Base-by-base conservation (phyloP, 306 rosid species). In the Herpetospermum pedunculosum region DNA sequence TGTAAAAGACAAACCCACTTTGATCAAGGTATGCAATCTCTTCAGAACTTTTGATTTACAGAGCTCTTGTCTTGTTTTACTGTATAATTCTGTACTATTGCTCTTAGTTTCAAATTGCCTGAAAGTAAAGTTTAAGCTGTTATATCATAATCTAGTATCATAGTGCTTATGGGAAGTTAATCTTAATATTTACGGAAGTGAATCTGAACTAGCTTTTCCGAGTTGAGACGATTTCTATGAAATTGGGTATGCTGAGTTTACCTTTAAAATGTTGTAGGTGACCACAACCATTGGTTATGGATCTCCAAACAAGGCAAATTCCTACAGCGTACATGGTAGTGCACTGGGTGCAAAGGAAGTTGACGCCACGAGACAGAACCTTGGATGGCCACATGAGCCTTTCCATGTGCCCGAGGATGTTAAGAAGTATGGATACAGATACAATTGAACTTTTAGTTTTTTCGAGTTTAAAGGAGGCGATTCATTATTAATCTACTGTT, bases 291-390 rank as follows among this genome's bases (percentile, higher is more conserved):
- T 94, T 75, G 99, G 99, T 76, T 94, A 29, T 83, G 99, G 99
- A 64, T 94, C 99, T 83, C 99, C 99, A 26, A 94, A 94, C 82
- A 94, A 94, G 88, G 87, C 99, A 18, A 94, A 94, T 84, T 86
- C 97, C 65, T 94, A 91, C 87, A 89, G 96, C 76, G 99, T 87
- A 44, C 99, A 94, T 34, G 99, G 99, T 79, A 92, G 97, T 79
- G 97, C 99, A 76, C 74, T 94, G 28, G 99, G 99, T 74, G 88
- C 97, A 73, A 91, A 94, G 85, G 99, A 94, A 89, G 99, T 91
- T 19, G 99, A 91, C 58, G 99, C 99, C 46, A 94, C 99, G 2
- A 89, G 99, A 76, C 40, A 84, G 87, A 91, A 88, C 87, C 92
- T 94, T 49, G 96, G 83, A 76, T 94, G 99, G 99, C 89, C 99